Percentiles rank a stretch among this genome's conserved stretches.
Conservation (phyloP, 805 yeast species). For the Starmerella cellae region DNA sequence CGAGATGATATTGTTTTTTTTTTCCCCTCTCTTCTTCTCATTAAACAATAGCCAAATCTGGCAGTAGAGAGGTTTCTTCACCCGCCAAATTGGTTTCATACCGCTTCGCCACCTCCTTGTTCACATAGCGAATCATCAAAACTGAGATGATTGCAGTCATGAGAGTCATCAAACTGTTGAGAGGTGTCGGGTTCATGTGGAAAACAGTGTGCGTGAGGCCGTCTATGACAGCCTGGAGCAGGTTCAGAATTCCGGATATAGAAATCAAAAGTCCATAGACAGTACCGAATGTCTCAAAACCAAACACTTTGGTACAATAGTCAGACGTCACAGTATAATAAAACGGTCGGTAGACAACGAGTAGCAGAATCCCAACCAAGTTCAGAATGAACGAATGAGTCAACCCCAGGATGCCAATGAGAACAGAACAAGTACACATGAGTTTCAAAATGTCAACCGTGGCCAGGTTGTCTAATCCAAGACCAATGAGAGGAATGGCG, state of each 20-base stretch:
- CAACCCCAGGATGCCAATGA: constrained; percentile 62
- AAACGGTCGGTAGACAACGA: constrained; percentile 80
- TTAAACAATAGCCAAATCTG: background rate
- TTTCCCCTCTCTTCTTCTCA: no score
- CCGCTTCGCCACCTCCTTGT: background rate
- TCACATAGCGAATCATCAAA: constrained; percentile 1
- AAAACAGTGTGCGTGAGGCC: constrained; percentile 53
- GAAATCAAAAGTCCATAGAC: constrained; percentile 80
- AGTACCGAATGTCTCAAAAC: constrained; percentile 82
- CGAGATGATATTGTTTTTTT: no score
- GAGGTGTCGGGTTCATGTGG: constrained; percentile 66
- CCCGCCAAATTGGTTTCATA: background rate
- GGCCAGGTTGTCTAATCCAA: constrained; percentile 58
- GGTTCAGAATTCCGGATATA: constrained; percentile 67
- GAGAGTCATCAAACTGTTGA: constrained; percentile 44
- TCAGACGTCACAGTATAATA: constrained; percentile 89
- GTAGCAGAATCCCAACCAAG: constrained; percentile 50
- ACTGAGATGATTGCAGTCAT: constrained; percentile 26
- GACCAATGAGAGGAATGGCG: constrained; percentile 78
- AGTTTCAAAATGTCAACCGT: constrained; percentile 41
- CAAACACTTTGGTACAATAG: constrained; percentile 83
- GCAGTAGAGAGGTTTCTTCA: background rate
- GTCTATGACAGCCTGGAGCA: constrained; percentile 60
- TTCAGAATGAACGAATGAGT: constrained; percentile 40
- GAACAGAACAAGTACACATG: constrained; percentile 41